Percentiles rank a stretch among this genome's conserved stretches.
Conservation (phyloP, 345 rosid species). For the Reutealis trisperma region DNA sequence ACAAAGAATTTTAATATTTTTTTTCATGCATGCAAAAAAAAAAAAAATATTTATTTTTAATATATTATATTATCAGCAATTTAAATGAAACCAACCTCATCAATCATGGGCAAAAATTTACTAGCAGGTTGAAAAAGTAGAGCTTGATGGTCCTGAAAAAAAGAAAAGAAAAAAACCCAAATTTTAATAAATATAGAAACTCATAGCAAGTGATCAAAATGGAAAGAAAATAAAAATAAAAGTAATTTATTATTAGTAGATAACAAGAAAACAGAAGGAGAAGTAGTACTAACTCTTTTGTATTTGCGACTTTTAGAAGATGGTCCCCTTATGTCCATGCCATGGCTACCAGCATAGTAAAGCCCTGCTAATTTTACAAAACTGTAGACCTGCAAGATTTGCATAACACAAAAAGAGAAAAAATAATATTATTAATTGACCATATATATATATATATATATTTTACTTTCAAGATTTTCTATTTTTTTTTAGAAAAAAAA, state of each 20-base stretch:
- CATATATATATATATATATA: no score
- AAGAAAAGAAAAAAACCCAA: slow-evolving; percentile 24
- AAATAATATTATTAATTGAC: background rate
- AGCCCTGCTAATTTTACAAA: slow-evolving; percentile 81
- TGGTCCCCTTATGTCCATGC: slow-evolving; percentile 99
- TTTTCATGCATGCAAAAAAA: slow-evolving; percentile 11
- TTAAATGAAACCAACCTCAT: slow-evolving; percentile 50
- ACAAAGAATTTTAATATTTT: background rate
- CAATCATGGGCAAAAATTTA: slow-evolving; percentile 78
- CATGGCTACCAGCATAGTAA: slow-evolving; percentile 99
- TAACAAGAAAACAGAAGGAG: background rate
- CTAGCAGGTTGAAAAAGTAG: slow-evolving; percentile 81
- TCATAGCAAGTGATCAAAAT: background rate
- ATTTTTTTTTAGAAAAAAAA: background rate
- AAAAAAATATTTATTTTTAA: background rate
- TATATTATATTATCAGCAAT: background rate
- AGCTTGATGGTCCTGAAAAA: slow-evolving; percentile 31
- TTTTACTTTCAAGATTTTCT: no score
- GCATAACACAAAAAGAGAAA: background rate
- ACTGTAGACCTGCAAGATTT: slow-evolving; percentile 57
- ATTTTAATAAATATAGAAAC: background rate
- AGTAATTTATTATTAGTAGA: no score
- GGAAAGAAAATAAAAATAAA: background rate
- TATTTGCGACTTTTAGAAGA: slow-evolving; percentile 47
- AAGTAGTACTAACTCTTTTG: slow-evolving; percentile 45